Conservation (phyloP, 2,329 filamentous ascomycete genomes). For the Botryosphaeria dothidea region DNA sequence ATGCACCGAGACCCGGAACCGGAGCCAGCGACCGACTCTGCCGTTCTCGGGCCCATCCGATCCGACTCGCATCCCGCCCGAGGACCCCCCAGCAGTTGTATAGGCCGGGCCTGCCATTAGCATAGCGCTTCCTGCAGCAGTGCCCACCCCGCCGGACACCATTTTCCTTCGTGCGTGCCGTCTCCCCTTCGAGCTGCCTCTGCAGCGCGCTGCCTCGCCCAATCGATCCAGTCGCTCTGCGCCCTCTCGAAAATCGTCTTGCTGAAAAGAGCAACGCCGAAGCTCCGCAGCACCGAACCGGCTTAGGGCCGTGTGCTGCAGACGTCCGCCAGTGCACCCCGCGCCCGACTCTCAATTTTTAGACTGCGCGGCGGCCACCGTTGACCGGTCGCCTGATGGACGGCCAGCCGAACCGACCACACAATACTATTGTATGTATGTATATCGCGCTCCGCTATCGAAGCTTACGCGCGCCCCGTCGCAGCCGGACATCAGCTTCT, state of each 20-base stretch:
- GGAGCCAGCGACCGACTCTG: background rate
- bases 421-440: background rate
- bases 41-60: background rate
- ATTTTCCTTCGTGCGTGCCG: background rate
- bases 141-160: background rate
- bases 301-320: background rate
- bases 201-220: background rate
- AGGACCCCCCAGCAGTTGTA: background rate
- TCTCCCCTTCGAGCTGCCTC: background rate
- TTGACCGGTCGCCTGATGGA: background rate
- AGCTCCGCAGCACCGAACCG: constrained; percentile 1
- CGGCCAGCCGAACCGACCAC: background rate
- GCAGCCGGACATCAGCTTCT: background rate
- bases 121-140: background rate
- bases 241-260: constrained; percentile 12
- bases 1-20: background rate
- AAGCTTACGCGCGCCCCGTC: background rate
- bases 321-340: background rate
- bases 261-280: background rate
- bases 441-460: background rate
- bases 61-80: background rate
- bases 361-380: background rate
- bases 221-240: background rate
- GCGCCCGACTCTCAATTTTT: background rate
- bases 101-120: constrained; percentile 5